phyloP scores from a whole-genome alignment of 768 basidiomycete species.

The Mycena leptocephala region DNA sequence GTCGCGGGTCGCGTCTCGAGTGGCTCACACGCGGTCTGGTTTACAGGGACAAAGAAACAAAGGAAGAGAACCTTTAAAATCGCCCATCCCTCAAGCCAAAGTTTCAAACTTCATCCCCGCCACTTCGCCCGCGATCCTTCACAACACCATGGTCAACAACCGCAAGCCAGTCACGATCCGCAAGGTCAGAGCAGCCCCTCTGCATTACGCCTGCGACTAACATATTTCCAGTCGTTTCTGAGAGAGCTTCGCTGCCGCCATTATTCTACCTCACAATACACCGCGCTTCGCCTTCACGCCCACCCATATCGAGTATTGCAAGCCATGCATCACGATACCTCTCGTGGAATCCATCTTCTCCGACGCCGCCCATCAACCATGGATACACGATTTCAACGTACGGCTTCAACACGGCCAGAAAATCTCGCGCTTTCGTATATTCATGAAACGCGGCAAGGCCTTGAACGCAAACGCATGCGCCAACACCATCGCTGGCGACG shows the following conservation, averaged over 20 bases:
- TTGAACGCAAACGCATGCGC: conserved; percentile 1
- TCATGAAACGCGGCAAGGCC: conserved; percentile 7
- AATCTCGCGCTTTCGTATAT: too few species aligned
- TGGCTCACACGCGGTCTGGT: not conserved
- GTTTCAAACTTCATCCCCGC: too few species aligned
- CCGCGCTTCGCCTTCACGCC: conserved; percentile 7
- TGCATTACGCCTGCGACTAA: not conserved
- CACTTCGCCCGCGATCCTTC: not conserved
- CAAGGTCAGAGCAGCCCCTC: not conserved
- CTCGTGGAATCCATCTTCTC: too few species aligned
- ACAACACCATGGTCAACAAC: conserved; percentile 1
- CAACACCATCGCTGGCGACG: not conserved
- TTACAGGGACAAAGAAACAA: not conserved
- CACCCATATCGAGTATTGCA: not conserved
- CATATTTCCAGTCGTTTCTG: not conserved
- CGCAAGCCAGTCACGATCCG: not conserved
- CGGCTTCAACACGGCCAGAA: too few species aligned
- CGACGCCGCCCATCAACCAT: too few species aligned
- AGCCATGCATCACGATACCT: conserved; percentile 9
- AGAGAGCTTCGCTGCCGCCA: not conserved
- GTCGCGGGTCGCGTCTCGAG: not conserved
- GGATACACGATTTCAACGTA: too few species aligned
- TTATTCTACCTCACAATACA: too few species aligned
- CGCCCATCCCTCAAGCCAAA: not conserved
- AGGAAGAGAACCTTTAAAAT: not conserved